Base-by-base conservation (phyloP, 805 yeast genomes). In the Suhomyces prunicola region DNA sequence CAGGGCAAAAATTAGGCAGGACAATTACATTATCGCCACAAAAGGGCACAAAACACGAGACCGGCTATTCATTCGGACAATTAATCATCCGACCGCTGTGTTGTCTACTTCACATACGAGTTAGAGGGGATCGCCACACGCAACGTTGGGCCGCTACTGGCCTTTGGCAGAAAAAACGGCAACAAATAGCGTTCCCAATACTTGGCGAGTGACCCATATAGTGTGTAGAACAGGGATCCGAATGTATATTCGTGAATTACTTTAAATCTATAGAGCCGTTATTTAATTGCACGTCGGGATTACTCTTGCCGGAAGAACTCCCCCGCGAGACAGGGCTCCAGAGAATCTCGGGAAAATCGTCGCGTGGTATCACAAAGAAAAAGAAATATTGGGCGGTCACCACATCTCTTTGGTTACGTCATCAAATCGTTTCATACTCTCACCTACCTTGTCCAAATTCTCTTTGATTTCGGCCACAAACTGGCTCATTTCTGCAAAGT, bases 391-490 rank as follows among this genome's bases (percentile, higher is more conserved):
- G 17, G 36, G 36, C 17, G 17, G 17, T 33, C 36, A 59, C 83
- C 84, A 81, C 53, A 76, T 62, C 41, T 71, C 74, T 56, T 70
- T 72, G 5, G 77, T 73, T 10, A 70, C 67, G 13, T 72, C 74
- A 57, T 80, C 84, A 49, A 81, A 78, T 15, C 62, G 63, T 57
- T 72, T 71, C 71, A 81, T 79, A n/a, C 75, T 67, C 42, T 73
- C 74, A 4, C 84, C 84, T 12, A 87, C 84, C 9, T 70, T 70
- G 27, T 77, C 81, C 41, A 88, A 72, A 51, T 77, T 75, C 19
- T 59, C 65, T 36, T 78, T 73, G 5, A 86, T 80, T 8, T 74
- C 74, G 22, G 74, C 76, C 8, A 85, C 82, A 36, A 78, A 80
- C 26, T 69, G 68, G 52, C 76, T 75, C 56, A 86, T 72, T 46